Conservation (phyloP, 2,329 filamentous ascomycete species). For the Golovinomyces cichoracearum region DNA sequence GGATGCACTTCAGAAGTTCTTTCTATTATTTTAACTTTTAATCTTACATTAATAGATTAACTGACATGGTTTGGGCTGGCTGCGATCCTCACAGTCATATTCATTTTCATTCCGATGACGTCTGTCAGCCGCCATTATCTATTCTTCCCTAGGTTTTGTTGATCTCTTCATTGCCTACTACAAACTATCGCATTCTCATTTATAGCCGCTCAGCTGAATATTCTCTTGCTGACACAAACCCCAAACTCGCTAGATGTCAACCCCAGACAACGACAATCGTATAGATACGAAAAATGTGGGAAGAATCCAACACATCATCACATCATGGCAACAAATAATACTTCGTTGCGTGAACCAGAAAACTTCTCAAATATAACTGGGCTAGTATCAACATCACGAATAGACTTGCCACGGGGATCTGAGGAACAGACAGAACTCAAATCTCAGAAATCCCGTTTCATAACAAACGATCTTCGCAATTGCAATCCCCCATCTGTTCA, state of each 20-base stretch:
- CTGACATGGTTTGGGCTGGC: too few relatives aligned
- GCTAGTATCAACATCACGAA: conserved; percentile 15
- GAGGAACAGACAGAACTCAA: conserved; percentile 21
- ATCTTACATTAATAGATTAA: too few relatives aligned
- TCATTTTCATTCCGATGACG: too few relatives aligned
- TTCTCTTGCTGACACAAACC: too few relatives aligned
- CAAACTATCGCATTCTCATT: too few relatives aligned
- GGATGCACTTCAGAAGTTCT: too few relatives aligned
- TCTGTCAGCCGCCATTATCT: too few relatives aligned
- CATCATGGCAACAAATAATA: neutral
- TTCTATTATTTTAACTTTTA: too few relatives aligned
- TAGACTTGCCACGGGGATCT: conserved; percentile 20
- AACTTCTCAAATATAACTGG: conserved; percentile 15
- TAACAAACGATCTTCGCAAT: conserved; percentile 6
- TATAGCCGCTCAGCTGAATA: too few relatives aligned
- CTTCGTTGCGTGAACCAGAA: conserved; percentile 9
- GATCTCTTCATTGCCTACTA: too few relatives aligned
- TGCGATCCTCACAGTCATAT: too few relatives aligned
- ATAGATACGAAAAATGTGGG: neutral
- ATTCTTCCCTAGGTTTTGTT: too few relatives aligned
- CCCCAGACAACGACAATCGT: neutral
- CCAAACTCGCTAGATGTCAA: neutral
- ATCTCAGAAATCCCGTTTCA: conserved; percentile 21
- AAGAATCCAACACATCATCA: neutral
- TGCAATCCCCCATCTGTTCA: conserved; percentile 4